phyloP scores from a whole-genome alignment of 164 flowering plant genomes.

The Annona squamosa region DNA sequence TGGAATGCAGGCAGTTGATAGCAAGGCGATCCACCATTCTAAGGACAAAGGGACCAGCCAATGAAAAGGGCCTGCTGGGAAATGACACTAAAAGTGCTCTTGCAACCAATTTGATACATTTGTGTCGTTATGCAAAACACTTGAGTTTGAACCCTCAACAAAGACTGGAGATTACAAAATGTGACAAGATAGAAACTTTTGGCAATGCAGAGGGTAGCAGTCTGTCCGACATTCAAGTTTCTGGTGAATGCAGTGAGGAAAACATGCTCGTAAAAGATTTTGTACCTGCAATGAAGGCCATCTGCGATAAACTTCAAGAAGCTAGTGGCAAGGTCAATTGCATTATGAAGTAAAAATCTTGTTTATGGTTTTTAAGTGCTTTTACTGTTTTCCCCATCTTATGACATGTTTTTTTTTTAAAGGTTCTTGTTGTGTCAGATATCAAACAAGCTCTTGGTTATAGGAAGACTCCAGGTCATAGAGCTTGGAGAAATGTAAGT shows the following conservation, averaged over 20 bases:
- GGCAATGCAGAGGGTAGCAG: conserved; percentile 23
- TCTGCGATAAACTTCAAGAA: conserved; percentile 77
- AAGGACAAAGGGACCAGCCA: conserved; percentile 42
- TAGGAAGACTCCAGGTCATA: conserved; percentile 43
- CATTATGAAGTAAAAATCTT: not conserved
- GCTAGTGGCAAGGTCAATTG: conserved; percentile 67
- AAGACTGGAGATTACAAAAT: conserved; percentile 62
- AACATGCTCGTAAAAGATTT: conserved; percentile 64
- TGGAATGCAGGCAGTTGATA: conserved; percentile 66
- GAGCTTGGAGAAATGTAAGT: conserved; percentile 78
- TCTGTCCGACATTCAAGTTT: conserved; percentile 19
- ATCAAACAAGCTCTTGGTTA: conserved; percentile 76
- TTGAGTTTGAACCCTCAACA: conserved; percentile 52
- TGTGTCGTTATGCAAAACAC: conserved; percentile 69
- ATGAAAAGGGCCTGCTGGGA: conserved; percentile 25
- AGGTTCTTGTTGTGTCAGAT: conserved; percentile 88
- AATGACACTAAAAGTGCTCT: conserved; percentile 25
- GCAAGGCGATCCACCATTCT: conserved; percentile 63
- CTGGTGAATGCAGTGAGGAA: conserved; percentile 34
- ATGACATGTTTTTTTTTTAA: conserved; percentile 9
- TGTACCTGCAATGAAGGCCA: conserved; percentile 64
- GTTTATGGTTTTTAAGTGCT: not conserved
- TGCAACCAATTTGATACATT: conserved; percentile 70
- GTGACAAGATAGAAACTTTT: conserved; percentile 25
- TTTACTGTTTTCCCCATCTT: conserved; percentile 5